These are phyloP conservation scores for Gracilaria domingensis DNA, from an alignment of 23 red algal genomes.

Conservation along the genomic window DNA sequence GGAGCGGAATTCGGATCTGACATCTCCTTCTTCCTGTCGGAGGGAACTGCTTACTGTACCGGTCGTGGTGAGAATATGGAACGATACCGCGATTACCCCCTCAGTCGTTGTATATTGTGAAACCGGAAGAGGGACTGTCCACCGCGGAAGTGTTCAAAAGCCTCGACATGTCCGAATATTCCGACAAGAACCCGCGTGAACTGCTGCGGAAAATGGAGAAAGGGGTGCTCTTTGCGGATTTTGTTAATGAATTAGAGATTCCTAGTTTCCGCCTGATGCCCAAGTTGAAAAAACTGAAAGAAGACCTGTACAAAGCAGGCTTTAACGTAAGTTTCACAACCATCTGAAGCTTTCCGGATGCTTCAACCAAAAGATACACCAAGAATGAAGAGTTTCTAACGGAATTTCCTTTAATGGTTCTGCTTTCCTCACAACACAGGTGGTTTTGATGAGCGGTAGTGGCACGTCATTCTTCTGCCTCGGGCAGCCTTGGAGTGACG, in stretches of 20 bases:
- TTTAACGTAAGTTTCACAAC: slow-evolving; percentile 73
- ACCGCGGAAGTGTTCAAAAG: slow-evolving; percentile 80
- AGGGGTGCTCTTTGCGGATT: slow-evolving; percentile 59
- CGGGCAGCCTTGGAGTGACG: slow-evolving; percentile 63
- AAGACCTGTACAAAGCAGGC: slow-evolving; percentile 63
- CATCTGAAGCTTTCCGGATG: no score
- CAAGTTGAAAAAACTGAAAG: slow-evolving; percentile 75
- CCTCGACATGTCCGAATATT: slow-evolving; percentile 62
- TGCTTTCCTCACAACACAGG: not conserved
- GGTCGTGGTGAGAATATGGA: slow-evolving; percentile 83
- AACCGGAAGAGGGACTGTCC: slow-evolving; percentile 81
- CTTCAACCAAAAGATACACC: no score
- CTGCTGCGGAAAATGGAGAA: slow-evolving; percentile 68
- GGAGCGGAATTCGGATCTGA: slow-evolving; percentile 93
- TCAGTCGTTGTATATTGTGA: slow-evolving; percentile 88
- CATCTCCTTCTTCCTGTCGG: slow-evolving; percentile 94
- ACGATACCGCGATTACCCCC: slow-evolving; percentile 59
- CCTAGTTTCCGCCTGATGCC: slow-evolving; percentile 88
- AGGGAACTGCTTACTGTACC: slow-evolving; percentile 93
- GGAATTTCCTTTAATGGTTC: not conserved
- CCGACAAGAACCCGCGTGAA: slow-evolving; percentile 56
- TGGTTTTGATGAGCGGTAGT: slow-evolving; percentile 98
- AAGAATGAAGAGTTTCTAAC: not conserved
- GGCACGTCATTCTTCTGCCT: slow-evolving; percentile 97
- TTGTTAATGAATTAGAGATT: slow-evolving; percentile 94